Evolutionary conservation across 73 alveolate genomes (phyloP), one percentile per base, ranked within the genome.

Genomic region (Halteria grandinella): DNA sequence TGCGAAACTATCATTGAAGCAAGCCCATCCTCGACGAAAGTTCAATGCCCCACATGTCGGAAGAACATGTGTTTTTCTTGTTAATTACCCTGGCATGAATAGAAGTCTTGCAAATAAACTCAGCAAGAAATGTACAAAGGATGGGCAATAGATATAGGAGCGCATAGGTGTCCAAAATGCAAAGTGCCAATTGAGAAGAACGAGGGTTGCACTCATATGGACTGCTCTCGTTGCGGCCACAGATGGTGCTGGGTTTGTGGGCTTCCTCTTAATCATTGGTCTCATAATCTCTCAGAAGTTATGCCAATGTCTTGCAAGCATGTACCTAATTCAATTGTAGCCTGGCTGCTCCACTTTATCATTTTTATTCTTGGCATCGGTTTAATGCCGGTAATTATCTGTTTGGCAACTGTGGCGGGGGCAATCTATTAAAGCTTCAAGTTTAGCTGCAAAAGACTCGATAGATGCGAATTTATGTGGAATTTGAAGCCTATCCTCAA

Each of bases 121-220:
- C 47, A 79, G 2, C 96, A 93, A 50, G 63, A 69, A 27, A 79
- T 62, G 59, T 84, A 86, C 44, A 75, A 79, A 57, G 51, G 73
- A 15, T 75, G 95, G 94, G 91, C 86, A 0, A 75, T 82, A 44
- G 86, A 87, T 1, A 83, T 54, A 47, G 79, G 66, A 29, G 81
- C 91, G 29, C 89, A 95, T 69, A 77, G 69, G 50, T 95, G 99
- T 60, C 97, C 97, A 8, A 93, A 91, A 48, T 95, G 99, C 60
- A 44, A 70, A 55, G 55, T 87, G 25, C 84, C 84, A 15, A 93
- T 93, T 0, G 92, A 91, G 74, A 93, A 91, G 75, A 58, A 41
- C 60, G 97, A 89, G 45, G 99, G 99, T 0, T 95, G 99, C 59
- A 89, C 89, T 63, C 98, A 94, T 72, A 95, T 95, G 99, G 88